Base-by-base conservation (phyloP, 208 protist genomes). In the Trypanosoma platydactyli region DNA sequence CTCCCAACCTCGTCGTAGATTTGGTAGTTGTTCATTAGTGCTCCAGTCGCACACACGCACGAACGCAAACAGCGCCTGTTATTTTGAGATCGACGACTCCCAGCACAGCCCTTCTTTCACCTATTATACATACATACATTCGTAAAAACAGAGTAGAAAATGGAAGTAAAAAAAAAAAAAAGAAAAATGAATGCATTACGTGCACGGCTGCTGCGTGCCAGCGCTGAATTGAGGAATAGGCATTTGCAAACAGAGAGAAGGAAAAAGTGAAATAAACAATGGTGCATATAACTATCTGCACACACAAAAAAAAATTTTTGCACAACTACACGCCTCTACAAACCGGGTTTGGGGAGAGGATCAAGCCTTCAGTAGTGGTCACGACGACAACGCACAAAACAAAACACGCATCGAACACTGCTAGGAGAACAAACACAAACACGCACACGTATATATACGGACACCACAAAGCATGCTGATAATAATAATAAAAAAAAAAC, bases 21-120 rank as follows among this genome's bases (percentile, higher is more conserved):
- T 38, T 96, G 86, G 63, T 97, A 98, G 54, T 97, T 91, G 69
- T 98, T 94, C 94, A 98, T 98, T 22, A 6, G n/a, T n/a, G n/a
- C n/a, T n/a, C n/a, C 51, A 68, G 7, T 35, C 27, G 38, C 24
- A 54, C 54, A 56, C 33, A 29, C n/a, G 58, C 35, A 52, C 29
- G 40, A 5, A 61, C 42, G 48, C 7, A 48, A 22, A 75, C 15
- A 52, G n/a, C n/a, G n/a, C n/a, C n/a, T n/a, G n/a, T n/a, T n/a
- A n/a, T n/a, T n/a, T n/a, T n/a, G n/a, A n/a, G n/a, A n/a, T n/a
- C n/a, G n/a, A n/a, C n/a, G n/a, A n/a, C n/a, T n/a, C n/a, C n/a
- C n/a, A n/a, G n/a, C n/a, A n/a, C n/a, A n/a, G n/a, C n/a, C n/a
- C n/a, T n/a, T n/a, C n/a, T n/a, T n/a, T n/a, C n/a, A n/a, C n/a